Percentiles rank a stretch among this genome's conserved stretches.
These are phyloP conservation scores for Adenanthera pavonina DNA, from an alignment of 306 rosid species.

Conservation along the genomic window DNA sequence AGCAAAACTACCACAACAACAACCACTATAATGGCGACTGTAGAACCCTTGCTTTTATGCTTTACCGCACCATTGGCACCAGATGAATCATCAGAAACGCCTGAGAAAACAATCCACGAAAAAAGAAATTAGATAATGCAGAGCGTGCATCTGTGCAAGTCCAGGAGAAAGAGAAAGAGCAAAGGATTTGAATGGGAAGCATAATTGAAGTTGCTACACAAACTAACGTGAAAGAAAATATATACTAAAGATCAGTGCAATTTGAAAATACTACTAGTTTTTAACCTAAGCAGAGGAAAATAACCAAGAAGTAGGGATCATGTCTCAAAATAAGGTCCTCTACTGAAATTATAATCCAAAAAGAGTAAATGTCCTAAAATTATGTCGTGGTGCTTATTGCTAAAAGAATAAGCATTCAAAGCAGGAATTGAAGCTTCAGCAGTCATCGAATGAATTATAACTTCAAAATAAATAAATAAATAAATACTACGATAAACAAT, in stretches of 20 bases:
- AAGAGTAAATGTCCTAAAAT: not conserved
- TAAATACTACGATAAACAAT: not conserved
- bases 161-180: not conserved
- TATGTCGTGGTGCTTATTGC: constrained; percentile 9
- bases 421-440: not conserved
- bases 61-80: constrained; percentile 44
- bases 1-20: constrained; percentile 46
- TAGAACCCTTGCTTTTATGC: constrained; percentile 43
- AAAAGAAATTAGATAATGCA: constrained; percentile 21
- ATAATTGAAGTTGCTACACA: constrained; percentile 1
- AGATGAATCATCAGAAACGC: constrained; percentile 54
- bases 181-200: not conserved
- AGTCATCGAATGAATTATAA: not conserved
- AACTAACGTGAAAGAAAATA: not conserved
- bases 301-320: not conserved
- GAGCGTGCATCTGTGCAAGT: not conserved
- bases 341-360: not conserved
- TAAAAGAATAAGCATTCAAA: not conserved
- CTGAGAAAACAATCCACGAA: constrained; percentile 41
- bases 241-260: not conserved
- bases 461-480: not conserved
- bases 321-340: not conserved
- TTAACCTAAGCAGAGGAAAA: constrained; percentile 3
- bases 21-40: constrained; percentile 47
- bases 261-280: not conserved